Percentiles rank a stretch among this genome's conserved stretches.
phyloP scores from a whole-genome alignment of 2,329 filamentous ascomycete species.

The Achaetomium macrosporum region DNA sequence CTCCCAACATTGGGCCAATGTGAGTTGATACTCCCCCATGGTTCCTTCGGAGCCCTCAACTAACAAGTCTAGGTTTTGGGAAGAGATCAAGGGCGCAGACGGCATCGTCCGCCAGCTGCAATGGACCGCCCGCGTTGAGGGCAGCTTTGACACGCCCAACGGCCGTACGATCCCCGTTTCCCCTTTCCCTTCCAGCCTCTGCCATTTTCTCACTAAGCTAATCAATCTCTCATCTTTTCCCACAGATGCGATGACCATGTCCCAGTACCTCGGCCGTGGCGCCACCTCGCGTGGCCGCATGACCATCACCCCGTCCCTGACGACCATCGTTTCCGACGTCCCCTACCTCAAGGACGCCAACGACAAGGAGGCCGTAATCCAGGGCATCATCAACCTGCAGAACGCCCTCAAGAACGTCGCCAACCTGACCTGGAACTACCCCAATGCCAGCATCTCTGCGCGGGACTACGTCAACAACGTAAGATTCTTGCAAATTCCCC shows the following conservation, averaged over 20 bases:
- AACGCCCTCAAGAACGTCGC: constrained; percentile 44
- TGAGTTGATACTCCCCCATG: constrained; percentile 25
- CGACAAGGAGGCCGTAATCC: constrained; percentile 53
- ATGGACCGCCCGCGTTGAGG: constrained; percentile 61
- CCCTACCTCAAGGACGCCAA: constrained; percentile 50
- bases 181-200: neutral
- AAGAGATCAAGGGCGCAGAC: constrained; percentile 52
- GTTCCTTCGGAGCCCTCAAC: neutral
- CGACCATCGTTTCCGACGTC: constrained; percentile 48
- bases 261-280: constrained; percentile 50
- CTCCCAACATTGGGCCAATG: constrained; percentile 59
- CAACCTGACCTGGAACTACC: constrained; percentile 46
- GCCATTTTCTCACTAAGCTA: neutral
- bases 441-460: constrained; percentile 40
- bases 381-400: constrained; percentile 51
- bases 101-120: constrained; percentile 58
- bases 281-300: constrained; percentile 51
- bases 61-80: constrained; percentile 39
- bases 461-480: constrained; percentile 46
- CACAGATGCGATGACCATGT: constrained; percentile 29
- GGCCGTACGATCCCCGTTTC: constrained; percentile 16
- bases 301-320: constrained; percentile 50
- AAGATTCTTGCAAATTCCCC: constrained; percentile 14
- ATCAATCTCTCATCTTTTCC: constrained; percentile 1
- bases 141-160: constrained; percentile 37